phyloP scores from a whole-genome alignment of 1,139 yeast genomes.

The Candida labiduridarum region DNA sequence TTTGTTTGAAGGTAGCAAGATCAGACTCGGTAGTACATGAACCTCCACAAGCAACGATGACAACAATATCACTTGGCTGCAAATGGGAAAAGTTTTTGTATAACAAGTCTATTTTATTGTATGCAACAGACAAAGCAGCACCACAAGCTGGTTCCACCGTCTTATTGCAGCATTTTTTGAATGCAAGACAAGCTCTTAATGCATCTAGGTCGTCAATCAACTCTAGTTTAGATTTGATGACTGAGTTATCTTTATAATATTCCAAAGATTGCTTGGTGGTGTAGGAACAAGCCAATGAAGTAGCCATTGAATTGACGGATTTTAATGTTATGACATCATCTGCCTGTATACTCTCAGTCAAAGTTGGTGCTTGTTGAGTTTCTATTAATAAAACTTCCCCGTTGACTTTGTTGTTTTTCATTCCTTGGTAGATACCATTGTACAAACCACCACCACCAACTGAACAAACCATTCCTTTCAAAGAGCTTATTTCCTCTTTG shows the following conservation, averaged over 20 bases:
- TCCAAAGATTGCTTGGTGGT: slow-evolving; percentile 51
- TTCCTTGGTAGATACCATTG: slow-evolving; percentile 62
- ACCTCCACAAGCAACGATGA: slow-evolving; percentile 70
- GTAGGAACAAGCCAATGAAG: slow-evolving; percentile 61
- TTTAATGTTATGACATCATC: slow-evolving; percentile 47
- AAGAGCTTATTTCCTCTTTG: slow-evolving; percentile 22
- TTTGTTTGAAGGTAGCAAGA: slow-evolving; percentile 15
- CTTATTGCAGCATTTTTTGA: slow-evolving; percentile 49
- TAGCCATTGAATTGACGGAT: slow-evolving; percentile 57
- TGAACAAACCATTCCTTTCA: slow-evolving; percentile 66
- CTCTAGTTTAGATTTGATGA: slow-evolving; percentile 37
- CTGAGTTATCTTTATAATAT: slow-evolving; percentile 35
- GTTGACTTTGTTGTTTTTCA: slow-evolving; percentile 40
- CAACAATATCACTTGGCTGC: slow-evolving; percentile 49
- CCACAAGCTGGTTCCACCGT: slow-evolving; percentile 80
- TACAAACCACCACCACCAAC: slow-evolving; percentile 80
- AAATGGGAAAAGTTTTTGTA: slow-evolving; percentile 33
- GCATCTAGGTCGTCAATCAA: slow-evolving; percentile 60
- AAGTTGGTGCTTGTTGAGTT: slow-evolving; percentile 61
- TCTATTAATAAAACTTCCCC: slow-evolving; percentile 60
- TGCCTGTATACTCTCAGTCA: slow-evolving; percentile 49
- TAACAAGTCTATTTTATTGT: slow-evolving; percentile 38
- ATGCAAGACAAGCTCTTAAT: slow-evolving; percentile 49
- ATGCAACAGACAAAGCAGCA: slow-evolving; percentile 59
- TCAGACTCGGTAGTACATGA: slow-evolving; percentile 38